phyloP scores from a whole-genome alignment of 257 asterid genomes.

The Nicotiana attenuata region DNA sequence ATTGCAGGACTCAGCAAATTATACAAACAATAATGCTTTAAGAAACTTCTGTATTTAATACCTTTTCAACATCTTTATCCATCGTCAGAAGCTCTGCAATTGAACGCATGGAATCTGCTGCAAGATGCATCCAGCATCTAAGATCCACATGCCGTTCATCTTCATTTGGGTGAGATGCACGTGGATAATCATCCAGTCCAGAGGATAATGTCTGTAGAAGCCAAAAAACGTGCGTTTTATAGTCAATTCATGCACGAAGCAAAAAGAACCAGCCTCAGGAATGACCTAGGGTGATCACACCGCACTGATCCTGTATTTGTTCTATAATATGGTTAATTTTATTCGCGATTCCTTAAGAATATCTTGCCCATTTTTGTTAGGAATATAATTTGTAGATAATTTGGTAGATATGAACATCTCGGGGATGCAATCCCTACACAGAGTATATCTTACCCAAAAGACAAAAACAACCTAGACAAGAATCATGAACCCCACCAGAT shows the following conservation, averaged over 20 bases:
- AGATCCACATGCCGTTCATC: constrained; percentile 97
- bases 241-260: not conserved
- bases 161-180: constrained; percentile 94
- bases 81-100: constrained; percentile 63
- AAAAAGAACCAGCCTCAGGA: not conserved
- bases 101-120: constrained; percentile 93
- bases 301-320: not conserved
- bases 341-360: not conserved
- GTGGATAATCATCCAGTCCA: constrained; percentile 98
- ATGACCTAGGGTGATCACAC: not conserved
- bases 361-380: not conserved
- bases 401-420: not conserved
- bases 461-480: not conserved
- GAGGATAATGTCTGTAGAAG: constrained; percentile 73
- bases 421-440: not conserved
- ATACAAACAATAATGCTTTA: not conserved
- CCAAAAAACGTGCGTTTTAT: constrained; percentile 9
- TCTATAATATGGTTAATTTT: not conserved
- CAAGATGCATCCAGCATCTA: constrained; percentile 98
- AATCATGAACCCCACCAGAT: not conserved
- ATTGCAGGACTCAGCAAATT: constrained; percentile 16
- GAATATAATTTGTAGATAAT: not conserved
- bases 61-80: constrained; percentile 29
- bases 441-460: not conserved
- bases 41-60: not conserved